Base-by-base conservation (phyloP, 2,329 filamentous ascomycete species). In the Fusarium subglutinans region DNA sequence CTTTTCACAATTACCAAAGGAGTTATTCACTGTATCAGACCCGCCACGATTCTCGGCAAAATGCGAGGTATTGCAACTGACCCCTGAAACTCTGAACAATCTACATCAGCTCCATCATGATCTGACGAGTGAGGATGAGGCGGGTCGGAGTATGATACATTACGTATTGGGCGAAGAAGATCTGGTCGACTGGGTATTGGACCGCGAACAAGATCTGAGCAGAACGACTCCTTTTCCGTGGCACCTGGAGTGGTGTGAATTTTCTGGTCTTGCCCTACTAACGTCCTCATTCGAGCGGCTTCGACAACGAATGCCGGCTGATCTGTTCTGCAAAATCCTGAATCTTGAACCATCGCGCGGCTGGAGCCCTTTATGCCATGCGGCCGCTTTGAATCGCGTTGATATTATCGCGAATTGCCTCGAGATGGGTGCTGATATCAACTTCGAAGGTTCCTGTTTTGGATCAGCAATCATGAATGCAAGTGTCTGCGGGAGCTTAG, bases 391-490 rank as follows among this genome's bases (percentile, higher is more conserved):
- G 3, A 26, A 51, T 13, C 18, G 30, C 1, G 7, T 50, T 18
- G 48, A 51, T 12, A n/a, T 63, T 3, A 12, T 75, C 6, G 51
- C 35, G 4, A 75, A 66, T 1, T 74, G 65, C 5, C 15, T 72
- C 1, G n/a, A 24, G 5, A 55, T 70, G 35, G 64, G 65, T 0
- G 59, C 62, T 8, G 17, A 41, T 1, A 38, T 74, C 3, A 33
- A 74, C 6, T 70, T 58, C 5, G 62, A 74, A 10, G 69, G 72
- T 2, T 64, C 44, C 5, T 26, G 66, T 8, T 8, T 72, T 17
- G 68, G 64, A 11, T 70, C 68, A 8, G 69, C 73, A 14, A 0
- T 55, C 15, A 65, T 74, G 45, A 26, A 67, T n/a, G 72, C 73
- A 9, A 59, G 64, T 13, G 62, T 18, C 7, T 67, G 56, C 15